phyloP scores from a whole-genome alignment of 1,284 basidiomycete species.

The Leccinum subrobustum region DNA sequence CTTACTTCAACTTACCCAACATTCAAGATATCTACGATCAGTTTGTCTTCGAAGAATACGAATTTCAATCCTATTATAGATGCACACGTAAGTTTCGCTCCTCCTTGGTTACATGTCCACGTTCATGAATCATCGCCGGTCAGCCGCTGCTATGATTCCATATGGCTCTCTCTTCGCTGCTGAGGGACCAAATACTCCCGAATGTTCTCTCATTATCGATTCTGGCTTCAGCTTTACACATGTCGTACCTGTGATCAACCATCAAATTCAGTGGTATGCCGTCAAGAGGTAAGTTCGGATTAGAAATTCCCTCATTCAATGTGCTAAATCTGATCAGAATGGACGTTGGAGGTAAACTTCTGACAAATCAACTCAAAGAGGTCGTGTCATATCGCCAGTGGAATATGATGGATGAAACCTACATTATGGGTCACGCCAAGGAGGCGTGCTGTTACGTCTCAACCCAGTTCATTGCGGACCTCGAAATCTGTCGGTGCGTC shows the following conservation, averaged over 20 bases:
- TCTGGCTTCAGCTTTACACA: slow-evolving; percentile 93
- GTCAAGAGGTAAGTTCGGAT: slow-evolving; percentile 66
- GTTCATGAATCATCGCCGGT: slow-evolving; percentile 19
- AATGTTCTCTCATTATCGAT: slow-evolving; percentile 84
- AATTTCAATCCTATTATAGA: slow-evolving; percentile 81
- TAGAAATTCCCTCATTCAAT: slow-evolving; percentile 18
- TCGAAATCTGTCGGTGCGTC: slow-evolving; percentile 78
- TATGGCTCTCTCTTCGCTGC: slow-evolving; percentile 61
- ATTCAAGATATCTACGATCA: slow-evolving; percentile 91
- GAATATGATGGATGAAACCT: slow-evolving; percentile 97
- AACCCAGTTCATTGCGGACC: slow-evolving; percentile 67
- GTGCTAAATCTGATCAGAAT: slow-evolving; percentile 52
- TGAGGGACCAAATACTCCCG: slow-evolving; percentile 52
- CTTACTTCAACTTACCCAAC: slow-evolving; percentile 90
- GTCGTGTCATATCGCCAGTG: slow-evolving; percentile 92
- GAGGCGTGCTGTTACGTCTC: slow-evolving; percentile 87
- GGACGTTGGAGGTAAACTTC: slow-evolving; percentile 90
- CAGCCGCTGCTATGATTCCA: slow-evolving; percentile 79
- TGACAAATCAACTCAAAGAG: slow-evolving; percentile 95
- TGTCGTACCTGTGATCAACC: slow-evolving; percentile 80
- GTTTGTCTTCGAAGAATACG: slow-evolving; percentile 95
- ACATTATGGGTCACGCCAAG: slow-evolving; percentile 90
- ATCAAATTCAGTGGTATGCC: slow-evolving; percentile 73
- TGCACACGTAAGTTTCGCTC: slow-evolving; percentile 64
- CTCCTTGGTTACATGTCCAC: slow-evolving; percentile 21